phyloP scores from a whole-genome alignment of 2,329 filamentous ascomycete genomes.

The Paecilomyces fulvus region DNA sequence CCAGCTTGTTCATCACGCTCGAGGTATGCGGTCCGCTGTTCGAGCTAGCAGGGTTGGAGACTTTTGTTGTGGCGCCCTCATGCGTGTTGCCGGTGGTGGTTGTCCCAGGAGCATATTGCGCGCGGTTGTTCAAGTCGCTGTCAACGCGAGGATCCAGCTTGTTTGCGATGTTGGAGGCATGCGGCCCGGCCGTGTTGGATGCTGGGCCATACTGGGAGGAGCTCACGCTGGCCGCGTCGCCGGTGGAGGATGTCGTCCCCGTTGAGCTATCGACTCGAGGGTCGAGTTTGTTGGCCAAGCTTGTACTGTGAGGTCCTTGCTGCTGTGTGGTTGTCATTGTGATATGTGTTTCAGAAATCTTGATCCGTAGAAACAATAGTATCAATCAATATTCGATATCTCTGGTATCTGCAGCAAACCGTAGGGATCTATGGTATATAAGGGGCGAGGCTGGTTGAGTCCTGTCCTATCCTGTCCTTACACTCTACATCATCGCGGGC shows the following conservation, averaged over 20 bases:
- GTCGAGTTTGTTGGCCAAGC: slow-evolving; percentile 30
- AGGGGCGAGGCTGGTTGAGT: not conserved
- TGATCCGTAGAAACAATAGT: not conserved
- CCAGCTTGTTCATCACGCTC: slow-evolving; percentile 16
- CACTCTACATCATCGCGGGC: not conserved
- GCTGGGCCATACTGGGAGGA: not conserved
- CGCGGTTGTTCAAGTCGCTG: slow-evolving; percentile 13
- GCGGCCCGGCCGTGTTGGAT: slow-evolving; percentile 25
- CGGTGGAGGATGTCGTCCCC: not conserved
- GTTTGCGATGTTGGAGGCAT: slow-evolving; percentile 38
- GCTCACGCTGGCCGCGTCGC: not conserved
- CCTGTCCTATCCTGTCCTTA: too few relatives aligned
- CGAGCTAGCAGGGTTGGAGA: not conserved
- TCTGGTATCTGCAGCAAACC: not conserved
- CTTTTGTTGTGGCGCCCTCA: slow-evolving; percentile 4
- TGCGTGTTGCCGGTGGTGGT: slow-evolving; percentile 8
- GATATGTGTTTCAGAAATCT: not conserved
- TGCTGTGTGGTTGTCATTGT: not conserved
- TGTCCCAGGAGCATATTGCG: slow-evolving; percentile 4
- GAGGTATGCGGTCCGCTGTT: slow-evolving; percentile 13
- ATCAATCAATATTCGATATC: not conserved
- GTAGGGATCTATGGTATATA: not conserved
- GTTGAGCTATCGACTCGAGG: slow-evolving; percentile 27
- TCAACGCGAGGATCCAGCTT: slow-evolving; percentile 22
- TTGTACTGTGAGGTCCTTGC: slow-evolving; percentile 9